Conservation (phyloP, 179 eudicot species). For the Amaranthus tricolor region DNA sequence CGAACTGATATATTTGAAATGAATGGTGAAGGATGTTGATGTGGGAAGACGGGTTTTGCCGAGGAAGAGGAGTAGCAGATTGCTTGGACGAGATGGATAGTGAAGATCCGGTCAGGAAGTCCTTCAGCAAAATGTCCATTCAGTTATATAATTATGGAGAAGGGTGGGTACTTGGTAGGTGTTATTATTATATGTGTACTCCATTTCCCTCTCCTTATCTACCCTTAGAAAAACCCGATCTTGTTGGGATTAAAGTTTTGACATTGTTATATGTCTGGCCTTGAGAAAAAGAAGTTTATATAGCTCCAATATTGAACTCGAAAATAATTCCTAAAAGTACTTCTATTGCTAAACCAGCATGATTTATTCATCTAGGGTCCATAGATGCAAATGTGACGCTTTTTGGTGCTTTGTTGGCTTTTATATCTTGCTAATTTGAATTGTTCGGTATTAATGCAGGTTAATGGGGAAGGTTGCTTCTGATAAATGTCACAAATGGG, state of each 20-base stretch:
- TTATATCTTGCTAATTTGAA: neutral
- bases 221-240: neutral
- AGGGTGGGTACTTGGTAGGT: conserved; percentile 99
- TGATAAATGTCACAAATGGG: conserved; percentile 99
- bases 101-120: conserved; percentile 84
- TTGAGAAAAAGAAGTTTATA: too few species aligned
- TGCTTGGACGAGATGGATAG: conserved; percentile 77
- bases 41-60: conserved; percentile 99
- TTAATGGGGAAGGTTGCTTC: conserved; percentile 99
- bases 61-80: conserved; percentile 86
- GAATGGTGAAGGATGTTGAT: conserved; percentile 83
- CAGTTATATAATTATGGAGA: conserved; percentile 99
- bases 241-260: too few species aligned
- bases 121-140: conserved; percentile 99
- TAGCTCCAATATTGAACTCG: too few species aligned
- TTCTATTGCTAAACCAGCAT: too few species aligned
- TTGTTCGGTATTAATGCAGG: conserved; percentile 44
- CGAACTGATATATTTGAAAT: conserved; percentile 13
- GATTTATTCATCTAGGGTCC: too few species aligned
- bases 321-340: too few species aligned
- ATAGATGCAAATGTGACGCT: neutral
- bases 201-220: neutral
- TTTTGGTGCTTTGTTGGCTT: neutral
- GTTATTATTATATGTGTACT: conserved; percentile 32
- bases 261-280: too few species aligned